Evolutionary conservation across 345 rosid genomes (phyloP).

Genomic region (Carallia brachiata): DNA sequence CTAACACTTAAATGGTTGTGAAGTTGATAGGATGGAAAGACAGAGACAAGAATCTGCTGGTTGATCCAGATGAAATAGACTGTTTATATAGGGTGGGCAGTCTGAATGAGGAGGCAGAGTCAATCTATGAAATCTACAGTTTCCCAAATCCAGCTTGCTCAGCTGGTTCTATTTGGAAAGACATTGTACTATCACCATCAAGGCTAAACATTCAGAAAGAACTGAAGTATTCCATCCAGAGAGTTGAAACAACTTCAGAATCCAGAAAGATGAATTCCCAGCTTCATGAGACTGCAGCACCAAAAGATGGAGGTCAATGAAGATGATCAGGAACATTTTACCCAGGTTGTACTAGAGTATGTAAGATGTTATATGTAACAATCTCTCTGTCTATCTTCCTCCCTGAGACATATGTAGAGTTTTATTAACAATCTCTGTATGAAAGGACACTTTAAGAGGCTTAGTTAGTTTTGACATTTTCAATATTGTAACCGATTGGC

Average conservation of each 20-base stretch:
- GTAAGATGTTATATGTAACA: constrained; percentile 4
- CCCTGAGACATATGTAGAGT: too few species aligned
- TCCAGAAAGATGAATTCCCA: not conserved
- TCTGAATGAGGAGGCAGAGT: constrained; percentile 76
- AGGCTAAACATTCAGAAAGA: constrained; percentile 75
- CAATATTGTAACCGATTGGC: too few species aligned
- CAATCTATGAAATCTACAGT: constrained; percentile 68
- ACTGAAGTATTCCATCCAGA: constrained; percentile 60
- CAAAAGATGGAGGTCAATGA: constrained; percentile 6
- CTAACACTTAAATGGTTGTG: constrained; percentile 32
- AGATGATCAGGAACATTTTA: constrained; percentile 11
- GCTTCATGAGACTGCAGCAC: constrained; percentile 11
- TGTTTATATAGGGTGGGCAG: constrained; percentile 59
- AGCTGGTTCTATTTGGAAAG: constrained; percentile 91
- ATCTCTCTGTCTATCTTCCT: too few species aligned
- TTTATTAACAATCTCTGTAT: too few species aligned
- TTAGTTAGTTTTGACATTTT: too few species aligned
- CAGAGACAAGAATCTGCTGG: constrained; percentile 73
- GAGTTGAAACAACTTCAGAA: constrained; percentile 42
- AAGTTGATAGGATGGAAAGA: constrained; percentile 99
- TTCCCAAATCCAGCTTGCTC: constrained; percentile 64
- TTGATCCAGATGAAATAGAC: constrained; percentile 81
- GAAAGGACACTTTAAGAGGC: too few species aligned
- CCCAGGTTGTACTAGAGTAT: constrained; percentile 8
- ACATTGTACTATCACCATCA: constrained; percentile 86